A percentile compares a stretch with the other conserved stretches of the same genome.
Evolutionary conservation across 202 grass and related monocot species (phyloP).

Genomic region (Carex arenaria): DNA sequence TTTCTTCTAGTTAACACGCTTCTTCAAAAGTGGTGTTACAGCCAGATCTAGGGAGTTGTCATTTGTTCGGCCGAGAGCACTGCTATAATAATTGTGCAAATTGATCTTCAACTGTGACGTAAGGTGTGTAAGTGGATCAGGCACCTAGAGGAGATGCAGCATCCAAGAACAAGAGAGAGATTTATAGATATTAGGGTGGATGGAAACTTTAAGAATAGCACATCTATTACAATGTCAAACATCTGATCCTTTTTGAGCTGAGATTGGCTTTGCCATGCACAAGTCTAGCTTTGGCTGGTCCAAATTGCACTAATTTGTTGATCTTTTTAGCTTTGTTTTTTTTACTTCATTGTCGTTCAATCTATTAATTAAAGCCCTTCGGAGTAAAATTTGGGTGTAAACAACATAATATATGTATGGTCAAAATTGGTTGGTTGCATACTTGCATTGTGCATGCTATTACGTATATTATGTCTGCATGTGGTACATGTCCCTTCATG

Average conservation of each 20-base stretch:
- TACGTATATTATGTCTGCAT: background rate
- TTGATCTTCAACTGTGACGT: background rate
- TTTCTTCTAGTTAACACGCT: background rate
- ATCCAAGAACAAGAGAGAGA: background rate
- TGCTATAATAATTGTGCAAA: background rate
- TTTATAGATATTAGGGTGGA: background rate
- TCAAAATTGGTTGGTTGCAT: background rate
- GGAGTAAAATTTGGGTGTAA: background rate
- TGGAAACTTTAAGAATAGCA: background rate
- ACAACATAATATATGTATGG: no score
- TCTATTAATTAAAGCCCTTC: slow-evolving; percentile 1
- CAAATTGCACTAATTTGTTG: background rate
- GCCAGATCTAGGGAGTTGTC: background rate
- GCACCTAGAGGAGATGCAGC: background rate
- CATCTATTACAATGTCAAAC: background rate
- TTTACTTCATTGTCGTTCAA: background rate
- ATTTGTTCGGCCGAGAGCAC: background rate
- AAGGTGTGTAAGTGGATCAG: slow-evolving; percentile 26
- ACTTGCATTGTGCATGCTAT: background rate
- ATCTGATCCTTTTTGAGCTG: background rate
- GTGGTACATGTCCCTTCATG: background rate
- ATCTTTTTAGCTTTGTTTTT: background rate
- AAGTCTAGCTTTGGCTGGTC: background rate
- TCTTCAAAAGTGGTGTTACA: background rate
- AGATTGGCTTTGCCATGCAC: background rate